Evolutionary conservation across 352 stramenopile species (phyloP).

Genomic region (Phytophthora pluvialis): DNA sequence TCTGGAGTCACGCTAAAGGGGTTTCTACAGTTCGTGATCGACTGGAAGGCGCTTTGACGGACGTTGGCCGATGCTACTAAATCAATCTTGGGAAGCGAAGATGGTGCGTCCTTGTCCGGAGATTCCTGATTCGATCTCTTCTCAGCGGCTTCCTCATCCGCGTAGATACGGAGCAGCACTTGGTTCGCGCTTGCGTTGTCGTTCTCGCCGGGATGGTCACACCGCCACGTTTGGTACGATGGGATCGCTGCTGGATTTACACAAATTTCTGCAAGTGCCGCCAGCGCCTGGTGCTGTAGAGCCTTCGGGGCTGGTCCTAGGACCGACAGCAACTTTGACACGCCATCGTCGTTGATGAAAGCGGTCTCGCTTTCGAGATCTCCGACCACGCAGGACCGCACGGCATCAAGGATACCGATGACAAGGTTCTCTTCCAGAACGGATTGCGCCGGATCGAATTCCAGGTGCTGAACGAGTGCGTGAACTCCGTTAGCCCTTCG

Average conservation of each 20-base stretch:
- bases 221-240: slow-evolving; percentile 68
- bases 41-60: slow-evolving; percentile 59
- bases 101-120: background rate
- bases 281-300: slow-evolving; percentile 67
- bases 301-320: slow-evolving; percentile 58
- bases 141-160: slow-evolving; percentile 60
- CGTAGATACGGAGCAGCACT: slow-evolving; percentile 73
- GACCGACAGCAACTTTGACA: slow-evolving; percentile 65
- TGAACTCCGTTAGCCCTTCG: slow-evolving; percentile 52
- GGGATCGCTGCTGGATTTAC: slow-evolving; percentile 75
- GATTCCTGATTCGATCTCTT: slow-evolving; percentile 22
- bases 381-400: slow-evolving; percentile 70
- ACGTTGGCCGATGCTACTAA: slow-evolving; percentile 39
- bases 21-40: slow-evolving; percentile 50
- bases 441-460: slow-evolving; percentile 55
- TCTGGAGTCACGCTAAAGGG: slow-evolving; percentile 47
- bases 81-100: background rate
- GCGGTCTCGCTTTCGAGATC: slow-evolving; percentile 54
- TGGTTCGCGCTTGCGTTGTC: slow-evolving; percentile 64
- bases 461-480: slow-evolving; percentile 47
- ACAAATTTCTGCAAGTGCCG: slow-evolving; percentile 69
- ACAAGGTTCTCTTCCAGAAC: slow-evolving; percentile 78
- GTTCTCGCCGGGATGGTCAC: slow-evolving; percentile 49
- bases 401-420: slow-evolving; percentile 64
- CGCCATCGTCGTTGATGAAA: slow-evolving; percentile 69